Conservation (phyloP, 2,329 filamentous ascomycete species). For the Pseudogymnoascus sp. region DNA sequence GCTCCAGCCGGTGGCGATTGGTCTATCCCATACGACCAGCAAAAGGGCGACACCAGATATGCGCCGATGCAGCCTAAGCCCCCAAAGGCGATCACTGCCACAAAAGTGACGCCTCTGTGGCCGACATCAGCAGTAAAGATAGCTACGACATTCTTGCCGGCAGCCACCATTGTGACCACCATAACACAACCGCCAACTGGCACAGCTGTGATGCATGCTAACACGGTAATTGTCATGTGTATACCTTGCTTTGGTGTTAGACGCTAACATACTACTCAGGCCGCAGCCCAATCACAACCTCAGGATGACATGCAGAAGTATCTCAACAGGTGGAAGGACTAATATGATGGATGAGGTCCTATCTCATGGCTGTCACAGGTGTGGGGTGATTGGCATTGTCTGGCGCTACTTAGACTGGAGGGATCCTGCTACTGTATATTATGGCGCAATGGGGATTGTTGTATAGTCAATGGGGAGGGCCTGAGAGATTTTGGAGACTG, state of each 20-base stretch:
- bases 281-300: slow-evolving; percentile 26
- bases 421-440: not conserved
- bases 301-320: slow-evolving; percentile 31
- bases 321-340: slow-evolving; percentile 34
- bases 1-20: slow-evolving; percentile 19
- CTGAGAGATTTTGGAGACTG: not conserved
- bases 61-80: slow-evolving; percentile 35
- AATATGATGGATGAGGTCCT: not conserved
- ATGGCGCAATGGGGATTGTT: not conserved
- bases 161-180: slow-evolving; percentile 29
- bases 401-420: not conserved
- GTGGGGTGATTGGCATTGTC: not conserved
- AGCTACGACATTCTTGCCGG: slow-evolving; percentile 28
- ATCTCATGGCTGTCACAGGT: not conserved
- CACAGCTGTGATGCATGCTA: slow-evolving; percentile 28
- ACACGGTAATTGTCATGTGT: slow-evolving; percentile 26
- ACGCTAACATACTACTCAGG: slow-evolving; percentile 15
- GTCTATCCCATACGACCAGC: slow-evolving; percentile 28
- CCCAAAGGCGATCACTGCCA: slow-evolving; percentile 32
- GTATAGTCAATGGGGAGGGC: not conserved
- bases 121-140: slow-evolving; percentile 30
- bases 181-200: slow-evolving; percentile 31
- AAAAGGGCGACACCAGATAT: slow-evolving; percentile 32
- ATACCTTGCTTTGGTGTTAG: not conserved
- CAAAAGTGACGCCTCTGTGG: slow-evolving; percentile 29